phyloP scores from a whole-genome alignment of 2,329 filamentous ascomycete species.

The Coleophoma crateriformis region DNA sequence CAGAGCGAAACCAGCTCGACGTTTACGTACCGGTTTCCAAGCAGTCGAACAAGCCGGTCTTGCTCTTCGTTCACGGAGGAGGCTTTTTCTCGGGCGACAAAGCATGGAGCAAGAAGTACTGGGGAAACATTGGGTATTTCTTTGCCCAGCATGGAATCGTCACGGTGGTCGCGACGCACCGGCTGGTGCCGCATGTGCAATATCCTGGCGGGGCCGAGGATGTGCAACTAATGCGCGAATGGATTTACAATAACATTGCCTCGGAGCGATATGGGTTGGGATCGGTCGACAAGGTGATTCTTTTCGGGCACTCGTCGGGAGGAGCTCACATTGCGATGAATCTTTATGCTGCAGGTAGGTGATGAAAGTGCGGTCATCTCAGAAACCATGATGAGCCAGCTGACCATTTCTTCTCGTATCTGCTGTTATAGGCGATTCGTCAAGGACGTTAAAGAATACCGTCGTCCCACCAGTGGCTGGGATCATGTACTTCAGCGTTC shows the following conservation, averaged over 20 bases:
- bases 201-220: constrained; percentile 1
- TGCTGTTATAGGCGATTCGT: not conserved
- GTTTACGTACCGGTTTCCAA: not conserved
- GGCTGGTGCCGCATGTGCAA: not conserved
- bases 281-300: not conserved
- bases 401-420: not conserved
- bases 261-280: not conserved
- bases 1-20: not conserved
- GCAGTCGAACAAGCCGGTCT: not conserved
- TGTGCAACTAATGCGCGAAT: not conserved
- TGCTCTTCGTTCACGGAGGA: not conserved
- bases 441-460: not conserved
- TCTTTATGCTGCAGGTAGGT: not conserved
- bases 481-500: not conserved
- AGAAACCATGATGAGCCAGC: no score
- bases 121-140: not conserved
- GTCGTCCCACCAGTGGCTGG: not conserved
- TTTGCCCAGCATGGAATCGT: not conserved
- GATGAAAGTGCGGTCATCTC: not conserved
- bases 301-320: not conserved
- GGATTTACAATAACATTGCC: not conserved
- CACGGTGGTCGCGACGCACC: not conserved
- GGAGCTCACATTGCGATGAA: not conserved
- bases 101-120: not conserved
- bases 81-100: not conserved